Evolutionary conservation across 108 stramenopile species (phyloP), one percentile per base, ranked within the genome.

Genomic region (Discostella stelligeroides): DNA sequence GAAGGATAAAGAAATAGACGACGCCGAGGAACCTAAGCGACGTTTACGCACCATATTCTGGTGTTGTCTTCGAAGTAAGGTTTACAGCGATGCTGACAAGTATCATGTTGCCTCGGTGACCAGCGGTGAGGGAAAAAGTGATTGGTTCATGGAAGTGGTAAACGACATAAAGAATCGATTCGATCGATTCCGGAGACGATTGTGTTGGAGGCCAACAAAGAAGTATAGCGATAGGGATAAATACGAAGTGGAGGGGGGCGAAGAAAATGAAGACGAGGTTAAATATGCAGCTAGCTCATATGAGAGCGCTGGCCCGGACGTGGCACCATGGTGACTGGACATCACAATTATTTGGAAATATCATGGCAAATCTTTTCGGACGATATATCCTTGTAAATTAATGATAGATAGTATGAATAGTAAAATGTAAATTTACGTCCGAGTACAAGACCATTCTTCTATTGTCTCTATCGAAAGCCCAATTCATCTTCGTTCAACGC

Each of bases 401-500:
- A 34, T 34, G 34, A 34, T 34, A 5, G 34, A 34, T 34, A 34
- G 3, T 34, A 34, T 34, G 34, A 34, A 34, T 34, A 34, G 34
- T 34, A 34, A 34, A 34, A 34, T 34, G 34, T 34, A 34, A 34
- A 34, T 34, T 34, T 34, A 5, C 34, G 34, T 34, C 34, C 34
- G 34, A 34, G 34, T 34, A n/a, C 34, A 45, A 4, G 12, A 45
- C 43, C 5, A n/a, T 45, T 45, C n/a, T 11, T 45, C 13, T 45
- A 4, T 45, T 45, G 5, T 45, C n/a, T 21, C 50, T 55, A 75
- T 21, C 66, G 51, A 24, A 66, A 75, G 7, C 73, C 73, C 66
- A 75, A 75, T 17, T 61, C 73, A n/a, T 65, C 57, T 13, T 61
- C 65, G 29, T 51, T 66, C 42, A 75, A 30, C 11, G 66, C 73